These are phyloP conservation scores for Puccinia hordei DNA, from an alignment of 1,284 basidiomycete genomes.

Conservation along the genomic window DNA sequence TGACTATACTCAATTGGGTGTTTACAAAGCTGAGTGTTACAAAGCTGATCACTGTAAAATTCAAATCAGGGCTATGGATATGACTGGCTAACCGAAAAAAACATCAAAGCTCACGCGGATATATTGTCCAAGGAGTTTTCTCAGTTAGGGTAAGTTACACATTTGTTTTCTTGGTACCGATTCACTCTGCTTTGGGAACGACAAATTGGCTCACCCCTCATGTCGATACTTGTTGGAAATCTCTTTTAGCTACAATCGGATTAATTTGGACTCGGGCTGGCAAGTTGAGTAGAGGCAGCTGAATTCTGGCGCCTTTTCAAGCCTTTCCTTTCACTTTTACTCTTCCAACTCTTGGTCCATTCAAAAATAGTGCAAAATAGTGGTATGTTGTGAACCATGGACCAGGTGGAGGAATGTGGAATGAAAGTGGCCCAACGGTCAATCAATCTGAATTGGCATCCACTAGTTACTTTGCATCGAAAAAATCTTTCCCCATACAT, in stretches of 20 bases:
- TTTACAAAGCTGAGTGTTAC: not conserved
- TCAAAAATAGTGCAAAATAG: no score
- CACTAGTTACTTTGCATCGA: no score
- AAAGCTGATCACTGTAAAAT: not conserved
- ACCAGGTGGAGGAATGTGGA: no score
- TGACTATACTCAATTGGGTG: not conserved
- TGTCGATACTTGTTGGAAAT: not conserved
- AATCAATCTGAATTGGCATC: no score
- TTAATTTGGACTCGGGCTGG: slow-evolving; percentile 49
- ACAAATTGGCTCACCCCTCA: not conserved
- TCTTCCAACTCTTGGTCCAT: no score
- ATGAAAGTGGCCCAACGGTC: no score
- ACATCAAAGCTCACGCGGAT: slow-evolving; percentile 41
- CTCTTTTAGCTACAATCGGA: slow-evolving; percentile 29
- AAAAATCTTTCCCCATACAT: no score
- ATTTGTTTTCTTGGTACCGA: not conserved
- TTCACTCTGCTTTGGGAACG: not conserved
- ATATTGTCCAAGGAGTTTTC: slow-evolving; percentile 32
- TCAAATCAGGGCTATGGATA: slow-evolving; percentile 40
- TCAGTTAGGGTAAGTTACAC: not conserved
- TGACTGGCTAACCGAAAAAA: slow-evolving; percentile 33
- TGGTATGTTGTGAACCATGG: no score
- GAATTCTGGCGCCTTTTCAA: no score
- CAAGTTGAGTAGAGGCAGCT: slow-evolving; percentile 35
- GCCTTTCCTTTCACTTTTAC: no score